phyloP scores from a whole-genome alignment of 108 stramenopile genomes.

The Cyclotella choctawhatcheeana region DNA sequence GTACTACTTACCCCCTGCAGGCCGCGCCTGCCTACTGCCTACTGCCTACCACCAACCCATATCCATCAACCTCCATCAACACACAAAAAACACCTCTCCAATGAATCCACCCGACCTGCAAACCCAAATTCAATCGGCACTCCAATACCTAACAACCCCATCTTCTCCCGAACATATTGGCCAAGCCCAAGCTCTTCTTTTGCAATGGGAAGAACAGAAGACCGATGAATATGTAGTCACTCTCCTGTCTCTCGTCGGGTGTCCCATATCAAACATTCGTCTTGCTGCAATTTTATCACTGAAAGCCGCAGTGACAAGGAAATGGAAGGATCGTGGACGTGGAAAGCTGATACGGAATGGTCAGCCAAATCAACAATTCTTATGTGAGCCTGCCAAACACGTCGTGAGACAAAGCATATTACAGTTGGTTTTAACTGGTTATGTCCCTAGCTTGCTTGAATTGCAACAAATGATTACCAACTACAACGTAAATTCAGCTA shows the following conservation, averaged over 20 bases:
- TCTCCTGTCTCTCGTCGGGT: slow-evolving; percentile 5
- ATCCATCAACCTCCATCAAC: too few relatives aligned
- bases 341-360: slow-evolving; percentile 7
- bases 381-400: slow-evolving; percentile 38
- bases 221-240: slow-evolving; percentile 29
- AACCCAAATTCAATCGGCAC: slow-evolving; percentile 27
- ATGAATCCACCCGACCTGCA: neutral
- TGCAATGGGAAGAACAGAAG: slow-evolving; percentile 19
- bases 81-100: too few relatives aligned
- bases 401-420: slow-evolving; percentile 17
- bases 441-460: neutral
- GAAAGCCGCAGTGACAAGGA: slow-evolving; percentile 34
- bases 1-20: too few relatives aligned
- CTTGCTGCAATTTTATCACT: slow-evolving; percentile 37
- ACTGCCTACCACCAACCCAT: too few relatives aligned
- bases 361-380: neutral
- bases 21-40: too few relatives aligned
- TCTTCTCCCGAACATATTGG: slow-evolving; percentile 17
- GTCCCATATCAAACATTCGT: slow-evolving; percentile 13
- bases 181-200: slow-evolving; percentile 39
- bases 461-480: neutral
- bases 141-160: slow-evolving; percentile 28
- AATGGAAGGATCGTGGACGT: slow-evolving; percentile 48
- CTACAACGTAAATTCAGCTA: neutral
- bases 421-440: slow-evolving; percentile 23